phyloP scores from a whole-genome alignment of 2,329 filamentous ascomycete species.

The Epichloe brachyelytri region DNA sequence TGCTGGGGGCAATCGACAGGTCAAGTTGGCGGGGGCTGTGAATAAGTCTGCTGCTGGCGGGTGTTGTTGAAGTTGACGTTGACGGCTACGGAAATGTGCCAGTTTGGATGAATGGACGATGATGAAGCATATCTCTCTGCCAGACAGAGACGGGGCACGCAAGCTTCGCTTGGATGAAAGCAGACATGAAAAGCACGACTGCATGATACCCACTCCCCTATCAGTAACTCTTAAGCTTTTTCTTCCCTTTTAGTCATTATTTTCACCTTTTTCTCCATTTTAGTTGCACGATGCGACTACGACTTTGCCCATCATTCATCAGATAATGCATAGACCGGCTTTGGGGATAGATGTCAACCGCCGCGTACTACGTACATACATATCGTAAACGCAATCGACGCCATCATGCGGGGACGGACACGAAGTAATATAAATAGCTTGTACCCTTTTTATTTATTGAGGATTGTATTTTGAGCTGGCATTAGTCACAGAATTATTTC shows the following conservation, averaged over 20 bases:
- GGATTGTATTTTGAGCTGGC: conserved; percentile 11
- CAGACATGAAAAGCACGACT: conserved; percentile 1
- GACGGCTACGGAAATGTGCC: not conserved
- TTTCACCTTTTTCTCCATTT: not conserved
- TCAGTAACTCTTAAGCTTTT: not conserved
- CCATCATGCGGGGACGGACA: not conserved
- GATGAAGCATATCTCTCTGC: not conserved
- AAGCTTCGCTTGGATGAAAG: conserved; percentile 1
- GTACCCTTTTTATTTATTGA: not conserved
- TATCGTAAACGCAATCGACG: not conserved
- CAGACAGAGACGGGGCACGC: not conserved
- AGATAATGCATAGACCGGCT: not conserved
- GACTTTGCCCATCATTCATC: not conserved
- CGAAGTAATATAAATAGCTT: no score
- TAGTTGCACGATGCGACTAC: not conserved
- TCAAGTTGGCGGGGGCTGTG: conserved; percentile 31
- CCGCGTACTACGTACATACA: conserved; percentile 15
- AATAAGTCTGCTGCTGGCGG: conserved; percentile 27
- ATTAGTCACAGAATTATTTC: conserved; percentile 16
- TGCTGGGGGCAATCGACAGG: conserved; percentile 31
- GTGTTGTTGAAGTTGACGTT: conserved; percentile 32
- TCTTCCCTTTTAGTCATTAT: not conserved
- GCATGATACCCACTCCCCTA: conserved; percentile 4
- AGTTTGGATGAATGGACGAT: not conserved
- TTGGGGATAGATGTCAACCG: conserved; percentile 9